These are phyloP conservation scores for Cyberlindnera meyerae DNA, from an alignment of 805 yeast species.

Conservation along the genomic window DNA sequence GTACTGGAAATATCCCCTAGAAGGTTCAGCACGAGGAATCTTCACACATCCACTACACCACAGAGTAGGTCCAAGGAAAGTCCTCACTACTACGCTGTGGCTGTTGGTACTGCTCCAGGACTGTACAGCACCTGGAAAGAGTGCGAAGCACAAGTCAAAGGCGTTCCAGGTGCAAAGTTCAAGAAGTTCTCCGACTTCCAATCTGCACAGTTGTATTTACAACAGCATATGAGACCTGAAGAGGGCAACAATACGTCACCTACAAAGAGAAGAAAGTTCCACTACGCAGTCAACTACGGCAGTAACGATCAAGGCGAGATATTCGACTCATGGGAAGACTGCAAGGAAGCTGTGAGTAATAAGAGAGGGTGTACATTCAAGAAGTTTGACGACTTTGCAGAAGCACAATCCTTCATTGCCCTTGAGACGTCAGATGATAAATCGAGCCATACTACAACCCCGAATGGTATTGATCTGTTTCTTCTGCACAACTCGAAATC, in stretches of 20 bases:
- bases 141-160: slow-evolving; percentile 46
- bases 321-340: slow-evolving; percentile 14
- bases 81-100: slow-evolving; percentile 46
- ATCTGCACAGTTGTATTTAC: not conserved
- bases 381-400: slow-evolving; percentile 30
- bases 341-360: slow-evolving; percentile 26
- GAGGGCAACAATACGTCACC: not conserved
- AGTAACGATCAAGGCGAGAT: not conserved
- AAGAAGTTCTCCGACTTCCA: not conserved
- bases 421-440: not conserved
- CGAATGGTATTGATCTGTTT: not conserved
- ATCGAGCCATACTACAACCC: not conserved
- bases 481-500: slow-evolving; percentile 7
- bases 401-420: slow-evolving; percentile 13
- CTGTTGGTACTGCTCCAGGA: slow-evolving; percentile 46
- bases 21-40: no score
- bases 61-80: not conserved
- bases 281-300: not conserved
- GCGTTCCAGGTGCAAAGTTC: slow-evolving; percentile 26
- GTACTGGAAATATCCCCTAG: no score
- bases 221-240: not conserved
- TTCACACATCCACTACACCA: no score
- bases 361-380: slow-evolving; percentile 37
- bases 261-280: not conserved
- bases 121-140: slow-evolving; percentile 57